Conservation (phyloP, 805 yeast species). For the Metschnikowia peoriensis region DNA sequence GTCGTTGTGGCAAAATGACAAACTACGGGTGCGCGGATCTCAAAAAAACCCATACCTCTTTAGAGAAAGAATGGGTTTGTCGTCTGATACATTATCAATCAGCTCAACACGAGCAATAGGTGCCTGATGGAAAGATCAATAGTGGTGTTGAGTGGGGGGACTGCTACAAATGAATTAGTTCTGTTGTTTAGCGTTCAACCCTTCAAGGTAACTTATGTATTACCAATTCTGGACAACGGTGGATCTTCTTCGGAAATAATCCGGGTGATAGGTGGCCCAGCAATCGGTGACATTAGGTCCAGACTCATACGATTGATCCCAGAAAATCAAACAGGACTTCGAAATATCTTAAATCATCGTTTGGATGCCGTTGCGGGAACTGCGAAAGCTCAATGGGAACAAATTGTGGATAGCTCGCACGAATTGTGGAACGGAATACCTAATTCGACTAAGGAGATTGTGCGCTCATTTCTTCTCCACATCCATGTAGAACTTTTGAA, state of each 20-base stretch:
- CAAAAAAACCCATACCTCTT: too few relatives aligned
- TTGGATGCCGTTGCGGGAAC: slow-evolving; percentile 43
- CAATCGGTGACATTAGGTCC: slow-evolving; percentile 89
- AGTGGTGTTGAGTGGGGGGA: slow-evolving; percentile 69
- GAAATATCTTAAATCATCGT: slow-evolving; percentile 44
- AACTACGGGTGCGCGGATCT: too few relatives aligned
- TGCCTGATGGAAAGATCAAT: slow-evolving; percentile 15
- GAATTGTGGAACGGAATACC: slow-evolving; percentile 61
- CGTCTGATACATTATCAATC: too few relatives aligned
- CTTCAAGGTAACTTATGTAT: slow-evolving; percentile 54
- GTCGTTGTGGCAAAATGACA: too few relatives aligned
- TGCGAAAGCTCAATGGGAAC: slow-evolving; percentile 75
- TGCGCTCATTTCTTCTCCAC: slow-evolving; percentile 74
- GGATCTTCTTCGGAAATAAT: slow-evolving; percentile 91
- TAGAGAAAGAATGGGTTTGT: too few relatives aligned
- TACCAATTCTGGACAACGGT: slow-evolving; percentile 91
- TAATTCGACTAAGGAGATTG: slow-evolving; percentile 63
- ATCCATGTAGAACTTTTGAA: slow-evolving; percentile 76
- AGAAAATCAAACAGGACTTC: slow-evolving; percentile 37
- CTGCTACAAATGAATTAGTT: slow-evolving; percentile 81
- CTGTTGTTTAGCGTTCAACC: slow-evolving; percentile 50
- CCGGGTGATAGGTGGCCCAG: slow-evolving; percentile 89
- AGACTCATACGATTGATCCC: slow-evolving; percentile 74
- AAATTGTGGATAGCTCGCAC: slow-evolving; percentile 78
- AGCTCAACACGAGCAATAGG: too few relatives aligned